Percentiles rank a stretch among this genome's conserved stretches.
phyloP scores from a whole-genome alignment of 192 early-diverging fungal genomes.

The Podila horticola region DNA sequence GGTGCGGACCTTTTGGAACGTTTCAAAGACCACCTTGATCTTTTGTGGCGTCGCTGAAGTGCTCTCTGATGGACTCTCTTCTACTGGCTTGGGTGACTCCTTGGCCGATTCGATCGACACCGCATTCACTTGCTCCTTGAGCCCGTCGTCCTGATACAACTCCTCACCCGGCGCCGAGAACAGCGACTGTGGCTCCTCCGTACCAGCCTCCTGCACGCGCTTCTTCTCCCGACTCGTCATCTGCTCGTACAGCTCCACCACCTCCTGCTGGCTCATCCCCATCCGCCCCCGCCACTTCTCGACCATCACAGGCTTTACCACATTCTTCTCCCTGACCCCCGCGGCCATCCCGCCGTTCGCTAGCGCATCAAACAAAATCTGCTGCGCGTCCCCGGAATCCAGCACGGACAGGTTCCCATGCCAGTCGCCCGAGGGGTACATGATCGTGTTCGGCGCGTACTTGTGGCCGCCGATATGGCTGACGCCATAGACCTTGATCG shows the following conservation, averaged over 20 bases:
- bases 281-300: constrained; percentile 65
- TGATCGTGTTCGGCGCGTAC: constrained; percentile 67
- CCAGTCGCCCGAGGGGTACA: constrained; percentile 66
- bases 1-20: constrained; percentile 51
- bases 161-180: constrained; percentile 45
- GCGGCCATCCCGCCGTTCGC: constrained; percentile 39
- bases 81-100: not conserved
- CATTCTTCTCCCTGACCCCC: constrained; percentile 18
- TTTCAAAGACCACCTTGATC: constrained; percentile 54
- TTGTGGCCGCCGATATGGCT: constrained; percentile 73
- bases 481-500: constrained; percentile 52
- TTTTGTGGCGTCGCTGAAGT: constrained; percentile 2
- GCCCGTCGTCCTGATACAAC: constrained; percentile 37
- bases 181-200: constrained; percentile 3
- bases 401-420: constrained; percentile 58
- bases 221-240: constrained; percentile 15
- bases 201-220: not conserved
- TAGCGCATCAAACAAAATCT: constrained; percentile 54
- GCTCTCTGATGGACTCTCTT: not conserved
- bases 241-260: constrained; percentile 36
- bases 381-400: constrained; percentile 45
- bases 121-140: constrained; percentile 35
- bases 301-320: constrained; percentile 38
- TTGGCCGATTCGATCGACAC: constrained; percentile 25
- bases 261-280: constrained; percentile 55